Base-by-base conservation (phyloP, 2,329 filamentous ascomycete species). In the Davidsoniella virescens region DNA sequence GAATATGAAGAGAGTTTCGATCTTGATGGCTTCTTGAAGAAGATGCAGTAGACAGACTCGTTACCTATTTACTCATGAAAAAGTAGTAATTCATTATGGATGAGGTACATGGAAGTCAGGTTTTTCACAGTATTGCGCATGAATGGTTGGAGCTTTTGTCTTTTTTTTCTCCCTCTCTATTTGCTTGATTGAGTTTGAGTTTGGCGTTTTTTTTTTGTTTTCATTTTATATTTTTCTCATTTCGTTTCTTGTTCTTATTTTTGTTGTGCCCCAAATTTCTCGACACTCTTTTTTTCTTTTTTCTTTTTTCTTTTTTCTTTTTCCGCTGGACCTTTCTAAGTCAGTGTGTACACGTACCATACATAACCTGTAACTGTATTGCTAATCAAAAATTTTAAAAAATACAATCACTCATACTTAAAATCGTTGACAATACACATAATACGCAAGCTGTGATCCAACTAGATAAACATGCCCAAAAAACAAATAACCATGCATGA, bases 1-100 rank as follows among this genome's bases (percentile, higher is more conserved):
- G 88, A 95, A 69, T 98, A 98, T 65, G 87, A 95, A 66, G 92
- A 98, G 68, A 93, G 94, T 65, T 96, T 95, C 64, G 87, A 96
- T 63, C 69, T 98, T 57, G 87, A 94, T 59, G 88, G 86, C 3
- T 98, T 96, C 69, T 73, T 98, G 68, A 88, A 87, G 64, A 93
- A 78, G 57, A 95, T 98, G 86, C 85, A 87, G 53, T 73, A 60
- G 61, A 20, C 29, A 18, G 41, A 20, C 33, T 14, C 5, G 33
- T 2, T 4, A 5, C 20, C 20, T 23, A 26, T 44, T 26, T 25
- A 14, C 8, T 25, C 7, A 46, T 12, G 26, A 17, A 29, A 16
- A 16, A 23, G 33, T 9, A n/a, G 41, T 20, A 41, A 33, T 33
- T 33, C 29, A 3, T 33, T 33, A 33, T 33, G 9, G 29, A 9